Evolutionary conservation across 139 green algal species (phyloP).

Genomic region (Penium margaritaceum): DNA sequence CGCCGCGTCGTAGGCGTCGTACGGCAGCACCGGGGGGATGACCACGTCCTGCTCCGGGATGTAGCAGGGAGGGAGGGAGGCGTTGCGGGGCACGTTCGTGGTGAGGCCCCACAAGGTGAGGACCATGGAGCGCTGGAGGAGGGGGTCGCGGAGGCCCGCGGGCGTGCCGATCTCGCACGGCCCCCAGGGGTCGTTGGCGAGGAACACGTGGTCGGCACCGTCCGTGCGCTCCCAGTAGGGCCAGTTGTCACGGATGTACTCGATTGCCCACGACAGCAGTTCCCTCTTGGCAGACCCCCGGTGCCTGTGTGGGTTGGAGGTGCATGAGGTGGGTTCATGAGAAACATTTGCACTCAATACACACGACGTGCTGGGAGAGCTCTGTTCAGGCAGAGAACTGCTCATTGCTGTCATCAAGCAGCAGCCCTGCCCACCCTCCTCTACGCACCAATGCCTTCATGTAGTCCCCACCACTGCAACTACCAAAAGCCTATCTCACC

Average conservation of each 20-base stretch:
- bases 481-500: too few relatives aligned
- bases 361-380: too few relatives aligned
- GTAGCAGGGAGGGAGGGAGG: constrained; percentile 40
- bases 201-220: constrained; percentile 60
- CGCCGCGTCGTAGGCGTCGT: background rate
- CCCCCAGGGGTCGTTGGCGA: constrained; percentile 59
- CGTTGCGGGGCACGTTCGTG: background rate
- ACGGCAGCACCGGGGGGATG: constrained; percentile 17
- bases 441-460: too few relatives aligned
- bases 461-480: too few relatives aligned
- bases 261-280: constrained; percentile 4
- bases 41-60: constrained; percentile 38
- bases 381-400: too few relatives aligned
- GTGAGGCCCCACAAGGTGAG: constrained; percentile 16
- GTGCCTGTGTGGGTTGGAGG: too few relatives aligned
- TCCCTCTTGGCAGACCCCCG: background rate
- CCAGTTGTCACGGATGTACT: constrained; percentile 52
- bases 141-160: background rate
- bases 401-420: too few relatives aligned
- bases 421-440: too few relatives aligned
- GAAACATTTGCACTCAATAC: too few relatives aligned
- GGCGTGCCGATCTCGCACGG: constrained; percentile 45
- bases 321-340: too few relatives aligned
- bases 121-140: background rate
- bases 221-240: constrained; percentile 57